phyloP scores from a whole-genome alignment of 2,329 filamentous ascomycete genomes.

The Ascochyta clinopodiicola region DNA sequence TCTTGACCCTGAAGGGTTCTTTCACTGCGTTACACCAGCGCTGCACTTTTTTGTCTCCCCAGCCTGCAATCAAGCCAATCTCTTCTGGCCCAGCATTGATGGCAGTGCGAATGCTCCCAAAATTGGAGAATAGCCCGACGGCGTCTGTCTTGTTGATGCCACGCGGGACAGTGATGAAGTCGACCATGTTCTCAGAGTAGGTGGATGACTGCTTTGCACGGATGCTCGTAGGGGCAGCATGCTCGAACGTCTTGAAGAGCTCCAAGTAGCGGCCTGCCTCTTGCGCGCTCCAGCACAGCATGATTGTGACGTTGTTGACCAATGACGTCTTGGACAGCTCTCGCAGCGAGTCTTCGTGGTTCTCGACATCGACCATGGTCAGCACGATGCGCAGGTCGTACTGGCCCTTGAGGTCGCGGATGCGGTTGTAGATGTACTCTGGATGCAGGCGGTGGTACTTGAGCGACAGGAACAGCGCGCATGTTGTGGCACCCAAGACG shows the following conservation, averaged over 20 bases:
- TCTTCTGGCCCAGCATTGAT: constrained; percentile 89
- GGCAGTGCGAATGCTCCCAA: constrained; percentile 85
- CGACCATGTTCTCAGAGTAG: constrained; percentile 85
- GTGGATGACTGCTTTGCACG: constrained; percentile 81
- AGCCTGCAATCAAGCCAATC: constrained; percentile 82
- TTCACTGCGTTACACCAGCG: constrained; percentile 82
- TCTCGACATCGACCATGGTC: constrained; percentile 92
- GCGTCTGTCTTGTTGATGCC: constrained; percentile 96
- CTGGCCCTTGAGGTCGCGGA: constrained; percentile 81
- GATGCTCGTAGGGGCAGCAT: constrained; percentile 82
- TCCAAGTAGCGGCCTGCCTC: constrained; percentile 95
- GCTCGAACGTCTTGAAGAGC: constrained; percentile 92
- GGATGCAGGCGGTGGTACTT: constrained; percentile 98
- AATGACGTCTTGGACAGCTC: constrained; percentile 92
- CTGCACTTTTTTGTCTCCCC: constrained; percentile 94
- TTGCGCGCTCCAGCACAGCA: constrained; percentile 92
- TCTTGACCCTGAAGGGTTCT: constrained; percentile 81
- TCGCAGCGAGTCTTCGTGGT: constrained; percentile 87
- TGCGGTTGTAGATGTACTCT: constrained; percentile 96
- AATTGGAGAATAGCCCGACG: constrained; percentile 85
- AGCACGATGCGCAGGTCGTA: constrained; percentile 87
- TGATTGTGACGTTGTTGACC: constrained; percentile 89
- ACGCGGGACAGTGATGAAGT: constrained; percentile 89
- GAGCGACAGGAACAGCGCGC: constrained; percentile 88
- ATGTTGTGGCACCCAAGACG: constrained; percentile 83